Evolutionary conservation across 192 early-diverging fungal species (phyloP), one percentile per base, ranked within the genome.

Genomic region (Pilaira anomala): DNA sequence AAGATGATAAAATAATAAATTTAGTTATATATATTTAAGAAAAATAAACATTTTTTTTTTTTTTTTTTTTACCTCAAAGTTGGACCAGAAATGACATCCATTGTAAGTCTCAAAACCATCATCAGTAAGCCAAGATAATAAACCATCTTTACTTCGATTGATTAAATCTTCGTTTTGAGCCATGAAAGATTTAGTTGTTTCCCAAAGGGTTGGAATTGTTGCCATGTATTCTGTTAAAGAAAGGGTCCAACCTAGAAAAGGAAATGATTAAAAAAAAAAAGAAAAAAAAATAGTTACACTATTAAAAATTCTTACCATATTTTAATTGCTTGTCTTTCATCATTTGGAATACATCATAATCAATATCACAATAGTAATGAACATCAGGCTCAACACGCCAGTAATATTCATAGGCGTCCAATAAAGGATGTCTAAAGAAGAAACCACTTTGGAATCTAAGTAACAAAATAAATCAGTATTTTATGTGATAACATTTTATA

Each of bases 371-470:
- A 58, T 70, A 85, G 66, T 86, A 92, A 46, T 84, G 60, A 4
- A 91, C 87, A 26, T 76, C 81, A 18, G 90, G 90, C 63, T 92
- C 90, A 12, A 91, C 69, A 16, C 89, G 79, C 28, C 92, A 94
- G 80, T 92, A 94, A 71, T 86, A 94, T 65, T 93, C 89, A 44
- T 82, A 84, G 18, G 83, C 70, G 16, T 76, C 50, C 36, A 87
- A 70, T 26, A 89, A 68, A n/a, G 85, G 85, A 65, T 92, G 91
- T 21, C 80, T 76, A 68, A 77, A 87, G 63, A 93, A 87, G 63
- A 86, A 91, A 21, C 91, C 91, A 25, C 86, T 87, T 69, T 87
- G 76, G 68, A 80, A 89, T 49, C 77, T 76, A 59, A 1, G 18
- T 30, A 1, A n/a, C 8, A 14, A 49, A 11, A 28, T 14, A 40